phyloP scores from a whole-genome alignment of 2,329 filamentous ascomycete genomes.

The Ophiostoma angusticollis region DNA sequence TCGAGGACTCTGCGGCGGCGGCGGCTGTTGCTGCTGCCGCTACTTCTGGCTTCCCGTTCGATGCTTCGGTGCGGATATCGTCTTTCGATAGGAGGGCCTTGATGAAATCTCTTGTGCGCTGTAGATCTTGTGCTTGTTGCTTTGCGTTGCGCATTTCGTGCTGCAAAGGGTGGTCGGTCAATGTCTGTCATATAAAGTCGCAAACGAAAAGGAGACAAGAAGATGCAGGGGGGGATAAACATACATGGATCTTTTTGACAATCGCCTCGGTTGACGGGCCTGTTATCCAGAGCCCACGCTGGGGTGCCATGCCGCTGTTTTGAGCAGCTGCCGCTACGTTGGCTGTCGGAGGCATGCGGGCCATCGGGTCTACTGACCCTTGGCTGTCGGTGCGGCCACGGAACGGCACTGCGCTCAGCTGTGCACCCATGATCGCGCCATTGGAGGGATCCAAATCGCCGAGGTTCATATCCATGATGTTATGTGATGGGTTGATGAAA shows the following conservation, averaged over 20 bases:
- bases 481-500: constrained; percentile 60
- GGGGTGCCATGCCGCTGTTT: constrained; percentile 51
- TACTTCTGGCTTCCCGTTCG: constrained; percentile 33
- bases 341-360: constrained; percentile 43
- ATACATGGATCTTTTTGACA: constrained; percentile 71
- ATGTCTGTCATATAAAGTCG: neutral
- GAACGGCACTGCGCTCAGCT: constrained; percentile 50
- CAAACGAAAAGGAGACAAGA: neutral
- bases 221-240: constrained; percentile 20
- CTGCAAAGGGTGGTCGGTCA: constrained; percentile 42
- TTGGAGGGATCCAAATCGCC: constrained; percentile 79
- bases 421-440: constrained; percentile 56
- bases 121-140: constrained; percentile 75
- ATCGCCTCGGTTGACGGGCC: constrained; percentile 91
- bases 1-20: neutral
- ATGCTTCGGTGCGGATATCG: constrained; percentile 37
- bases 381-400: constrained; percentile 59
- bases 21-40: constrained; percentile 14
- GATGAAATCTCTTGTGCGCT: constrained; percentile 70
- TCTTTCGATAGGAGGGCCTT: constrained; percentile 64
- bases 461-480: constrained; percentile 78
- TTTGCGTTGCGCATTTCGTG: constrained; percentile 82
- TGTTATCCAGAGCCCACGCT: constrained; percentile 73
- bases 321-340: constrained; percentile 37
- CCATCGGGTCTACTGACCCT: constrained; percentile 47